Percentiles rank a stretch among this genome's conserved stretches.
phyloP scores from a whole-genome alignment of 768 basidiomycete genomes.

The Phylloporus arenicola region DNA sequence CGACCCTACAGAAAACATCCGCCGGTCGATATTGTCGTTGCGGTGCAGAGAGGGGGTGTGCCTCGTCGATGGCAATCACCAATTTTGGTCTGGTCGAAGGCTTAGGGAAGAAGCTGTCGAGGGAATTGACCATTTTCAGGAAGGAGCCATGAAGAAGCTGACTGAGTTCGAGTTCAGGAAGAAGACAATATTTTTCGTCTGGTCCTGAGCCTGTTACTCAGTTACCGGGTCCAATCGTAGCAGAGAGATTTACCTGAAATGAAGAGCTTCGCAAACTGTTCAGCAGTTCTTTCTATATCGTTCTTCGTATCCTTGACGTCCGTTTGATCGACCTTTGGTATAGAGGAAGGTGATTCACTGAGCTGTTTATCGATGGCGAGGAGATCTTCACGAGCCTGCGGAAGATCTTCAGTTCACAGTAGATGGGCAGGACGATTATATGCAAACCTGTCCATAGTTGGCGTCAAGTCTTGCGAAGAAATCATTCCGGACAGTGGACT shows the following conservation, averaged over 20 bases:
- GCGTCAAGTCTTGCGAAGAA: not conserved
- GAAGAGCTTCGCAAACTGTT: not conserved
- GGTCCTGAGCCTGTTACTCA: not conserved
- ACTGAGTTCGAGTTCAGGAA: not conserved
- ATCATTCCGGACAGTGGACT: not conserved
- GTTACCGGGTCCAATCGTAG: not conserved
- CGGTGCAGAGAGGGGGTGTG: constrained; percentile 1
- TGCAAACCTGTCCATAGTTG: not conserved
- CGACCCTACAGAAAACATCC: constrained; percentile 3
- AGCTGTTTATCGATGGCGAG: not conserved
- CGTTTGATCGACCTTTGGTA: not conserved
- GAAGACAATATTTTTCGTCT: not conserved
- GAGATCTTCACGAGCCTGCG: not conserved
- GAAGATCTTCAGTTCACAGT: too few species aligned
- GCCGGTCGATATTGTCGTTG: not conserved
- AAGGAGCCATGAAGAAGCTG: not conserved
- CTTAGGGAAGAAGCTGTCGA: not conserved
- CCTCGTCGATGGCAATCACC: constrained; percentile 15
- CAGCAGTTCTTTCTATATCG: not conserved
- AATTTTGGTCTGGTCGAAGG: not conserved
- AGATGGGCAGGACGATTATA: too few species aligned
- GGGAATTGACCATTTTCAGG: not conserved
- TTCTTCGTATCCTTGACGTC: not conserved
- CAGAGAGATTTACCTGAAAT: not conserved
- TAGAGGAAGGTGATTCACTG: not conserved